Base-by-base conservation (phyloP, 495 filamentous ascomycete genomes). In the Penicillium ochrochloron region DNA sequence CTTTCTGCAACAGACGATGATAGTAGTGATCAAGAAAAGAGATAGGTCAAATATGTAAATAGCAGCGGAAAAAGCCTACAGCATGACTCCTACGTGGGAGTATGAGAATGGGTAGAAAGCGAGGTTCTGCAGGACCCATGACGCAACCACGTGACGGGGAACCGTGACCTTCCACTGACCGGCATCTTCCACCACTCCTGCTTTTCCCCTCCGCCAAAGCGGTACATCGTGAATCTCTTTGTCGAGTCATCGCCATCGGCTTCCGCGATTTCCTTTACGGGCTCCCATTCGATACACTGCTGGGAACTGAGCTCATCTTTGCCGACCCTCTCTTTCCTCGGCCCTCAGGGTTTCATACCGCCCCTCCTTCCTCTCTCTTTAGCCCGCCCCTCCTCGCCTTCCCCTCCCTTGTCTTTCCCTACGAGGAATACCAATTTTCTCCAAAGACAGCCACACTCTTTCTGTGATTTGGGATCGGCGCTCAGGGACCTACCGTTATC, bases 91-190 rank as follows among this genome's bases (percentile, higher is more conserved):
- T 12, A 31, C 42, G n/a, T 33, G 25, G 17, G 23, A 21, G 12
- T 21, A 21, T 52, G 56, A 11, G 21, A 10, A 52, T 37, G 8
- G 3, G 23, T 15, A 15, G 7, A 54, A 61, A 53, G 31, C 31
- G 57, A 53, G 23, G 23, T 69, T 67, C 64, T 72, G 70, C 68
- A 69, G 59, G 41, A 63, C 70, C 68, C 74, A 78, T 79, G 75
- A 78, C 75, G 73, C 72, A 73, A 70, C 73, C 78, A 81, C 78
- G 78, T 81, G 78, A 81, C 73, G 73, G 65, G 57, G 57, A 48
- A 66, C 61, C 62, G 64, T 69, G 57, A 70, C 69, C 66, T 65
- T 73, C 55, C 56, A 65, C 63, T 62, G 58, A 66, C 64, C 53
- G 57, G 64, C 69, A 60, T 59, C 67, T 70, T 74, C 69, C 62